phyloP scores from a whole-genome alignment of 768 basidiomycete species.

The Russula sp. region DNA sequence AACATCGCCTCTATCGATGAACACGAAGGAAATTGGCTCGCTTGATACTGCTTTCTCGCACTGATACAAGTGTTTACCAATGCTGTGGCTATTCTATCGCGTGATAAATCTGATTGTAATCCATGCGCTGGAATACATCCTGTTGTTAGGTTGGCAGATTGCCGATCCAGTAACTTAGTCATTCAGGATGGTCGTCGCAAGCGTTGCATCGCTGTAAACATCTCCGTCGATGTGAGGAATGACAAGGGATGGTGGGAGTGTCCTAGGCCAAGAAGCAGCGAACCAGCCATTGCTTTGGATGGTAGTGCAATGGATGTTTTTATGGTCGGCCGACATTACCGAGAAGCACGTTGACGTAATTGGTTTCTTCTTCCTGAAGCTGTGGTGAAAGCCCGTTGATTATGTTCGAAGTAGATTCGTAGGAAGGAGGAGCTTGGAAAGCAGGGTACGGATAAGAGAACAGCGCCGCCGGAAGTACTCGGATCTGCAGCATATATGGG shows the following conservation, averaged over 20 bases:
- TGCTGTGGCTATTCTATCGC: background rate
- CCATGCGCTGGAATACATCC: background rate
- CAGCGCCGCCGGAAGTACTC: background rate
- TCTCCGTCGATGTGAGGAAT: background rate
- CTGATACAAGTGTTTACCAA: background rate
- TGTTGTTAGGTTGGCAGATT: conserved; percentile 14
- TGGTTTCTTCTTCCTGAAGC: conserved; percentile 5
- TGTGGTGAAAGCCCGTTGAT: conserved; percentile 16
- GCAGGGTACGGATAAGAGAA: background rate
- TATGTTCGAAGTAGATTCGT: conserved; percentile 9
- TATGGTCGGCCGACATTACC: background rate
- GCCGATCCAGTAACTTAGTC: conserved; percentile 8
- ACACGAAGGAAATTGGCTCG: background rate
- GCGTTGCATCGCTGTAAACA: background rate
- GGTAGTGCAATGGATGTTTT: background rate
- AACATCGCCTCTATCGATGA: conserved; percentile 4
- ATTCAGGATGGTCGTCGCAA: background rate
- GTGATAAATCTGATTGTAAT: background rate
- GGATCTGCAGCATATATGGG: conserved; percentile 4
- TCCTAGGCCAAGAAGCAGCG: background rate
- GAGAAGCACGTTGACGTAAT: conserved; percentile 26
- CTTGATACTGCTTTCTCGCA: background rate
- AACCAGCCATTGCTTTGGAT: background rate
- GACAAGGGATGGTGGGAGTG: background rate
- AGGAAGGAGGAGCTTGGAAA: background rate